phyloP scores from a whole-genome alignment of 352 stramenopile species.

The Phytophthora cryptogea region DNA sequence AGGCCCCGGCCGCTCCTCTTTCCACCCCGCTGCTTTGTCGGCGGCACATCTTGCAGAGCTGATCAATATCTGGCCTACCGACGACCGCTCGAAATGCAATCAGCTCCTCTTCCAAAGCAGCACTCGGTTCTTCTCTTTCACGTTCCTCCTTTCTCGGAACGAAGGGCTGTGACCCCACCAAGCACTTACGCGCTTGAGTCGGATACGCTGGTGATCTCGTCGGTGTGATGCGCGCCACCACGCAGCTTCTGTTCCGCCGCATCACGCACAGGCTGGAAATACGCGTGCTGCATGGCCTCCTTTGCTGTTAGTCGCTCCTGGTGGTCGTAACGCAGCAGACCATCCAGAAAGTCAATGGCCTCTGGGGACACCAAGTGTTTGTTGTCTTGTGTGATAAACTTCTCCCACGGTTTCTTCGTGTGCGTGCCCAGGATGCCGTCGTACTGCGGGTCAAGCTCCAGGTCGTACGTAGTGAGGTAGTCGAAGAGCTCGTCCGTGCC shows the following conservation, averaged over 20 bases:
- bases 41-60: constrained; percentile 18
- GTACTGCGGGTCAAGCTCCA: constrained; percentile 99
- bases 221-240: constrained; percentile 49
- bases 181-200: constrained; percentile 71
- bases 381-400: constrained; percentile 99
- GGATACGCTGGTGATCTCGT: constrained; percentile 78
- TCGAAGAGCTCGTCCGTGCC: constrained; percentile 98
- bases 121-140: constrained; percentile 20
- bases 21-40: constrained; percentile 14
- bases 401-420: constrained; percentile 98
- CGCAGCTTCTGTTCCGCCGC: constrained; percentile 74
- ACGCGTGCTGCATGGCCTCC: constrained; percentile 98
- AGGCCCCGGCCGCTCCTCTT: constrained; percentile 21
- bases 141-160: constrained; percentile 15
- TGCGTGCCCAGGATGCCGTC: constrained; percentile 97
- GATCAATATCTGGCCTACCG: constrained; percentile 14
- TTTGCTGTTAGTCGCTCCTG: constrained; percentile 98
- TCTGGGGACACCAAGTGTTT: constrained; percentile 96
- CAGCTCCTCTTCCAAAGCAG: constrained; percentile 13
- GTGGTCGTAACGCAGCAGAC: constrained; percentile 92
- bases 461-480: constrained; percentile 99
- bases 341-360: constrained; percentile 95
- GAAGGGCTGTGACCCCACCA: constrained; percentile 14
- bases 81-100: constrained; percentile 22
- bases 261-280: constrained; percentile 95